Evolutionary conservation across 192 early-diverging fungal genomes (phyloP).

Genomic region (Gamsiella multidivaricata): DNA sequence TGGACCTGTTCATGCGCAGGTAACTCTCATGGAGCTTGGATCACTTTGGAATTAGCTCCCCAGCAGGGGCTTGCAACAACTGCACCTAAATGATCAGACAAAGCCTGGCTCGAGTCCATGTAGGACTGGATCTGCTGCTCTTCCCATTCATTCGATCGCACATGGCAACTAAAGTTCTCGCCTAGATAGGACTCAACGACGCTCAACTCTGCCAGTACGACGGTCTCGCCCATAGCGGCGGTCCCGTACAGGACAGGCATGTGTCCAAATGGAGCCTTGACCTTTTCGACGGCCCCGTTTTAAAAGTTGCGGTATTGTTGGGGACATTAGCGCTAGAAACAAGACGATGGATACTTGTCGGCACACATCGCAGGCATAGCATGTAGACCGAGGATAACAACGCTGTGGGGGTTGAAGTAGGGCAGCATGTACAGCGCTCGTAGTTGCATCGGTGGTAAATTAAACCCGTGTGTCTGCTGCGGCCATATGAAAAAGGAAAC

Average conservation of each 20-base stretch:
- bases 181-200: constrained; percentile 59
- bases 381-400: constrained; percentile 6
- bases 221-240: constrained; percentile 14
- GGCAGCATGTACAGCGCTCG: constrained; percentile 23
- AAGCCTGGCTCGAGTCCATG: constrained; percentile 36
- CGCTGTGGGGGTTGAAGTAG: constrained; percentile 18
- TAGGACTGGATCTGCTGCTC: constrained; percentile 28
- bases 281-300: constrained; percentile 55
- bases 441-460: constrained; percentile 6
- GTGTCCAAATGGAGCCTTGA: constrained; percentile 55
- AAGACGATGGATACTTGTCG: constrained; percentile 15
- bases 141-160: constrained; percentile 36
- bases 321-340: constrained; percentile 4
- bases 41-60: no score
- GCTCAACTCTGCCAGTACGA: constrained; percentile 48
- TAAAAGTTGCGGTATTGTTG: not conserved
- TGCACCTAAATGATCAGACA: no score
- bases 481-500: no score
- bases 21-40: no score
- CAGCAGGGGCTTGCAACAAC: no score
- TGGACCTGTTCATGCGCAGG: no score
- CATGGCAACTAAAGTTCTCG: constrained; percentile 33
- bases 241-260: constrained; percentile 55
- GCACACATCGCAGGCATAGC: constrained; percentile 30
- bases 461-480: not conserved